These are phyloP conservation scores for Tricholoma sp. DNA, from an alignment of 768 basidiomycete species.

Conservation along the genomic window DNA sequence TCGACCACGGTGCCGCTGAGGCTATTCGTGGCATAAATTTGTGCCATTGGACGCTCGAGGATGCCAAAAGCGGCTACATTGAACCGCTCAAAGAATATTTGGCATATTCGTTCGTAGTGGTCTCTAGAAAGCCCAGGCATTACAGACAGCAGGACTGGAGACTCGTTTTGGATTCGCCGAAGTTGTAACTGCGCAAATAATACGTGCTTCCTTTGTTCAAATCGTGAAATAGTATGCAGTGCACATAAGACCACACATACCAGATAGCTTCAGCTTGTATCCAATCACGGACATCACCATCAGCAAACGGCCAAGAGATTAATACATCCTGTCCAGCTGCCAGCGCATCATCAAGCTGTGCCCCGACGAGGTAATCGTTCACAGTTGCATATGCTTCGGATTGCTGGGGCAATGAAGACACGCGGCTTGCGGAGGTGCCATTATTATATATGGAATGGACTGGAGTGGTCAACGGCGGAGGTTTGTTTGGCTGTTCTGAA, in stretches of 20 bases:
- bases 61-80: constrained; percentile 80
- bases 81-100: constrained; percentile 89
- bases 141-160: constrained; percentile 75
- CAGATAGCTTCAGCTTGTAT: constrained; percentile 85
- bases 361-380: constrained; percentile 79
- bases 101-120: constrained; percentile 69
- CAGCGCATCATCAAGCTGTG: constrained; percentile 75
- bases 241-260: constrained; percentile 37
- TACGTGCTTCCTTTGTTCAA: constrained; percentile 66
- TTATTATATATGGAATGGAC: constrained; percentile 13
- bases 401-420: constrained; percentile 42
- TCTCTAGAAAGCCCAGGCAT: constrained; percentile 58
- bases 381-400: constrained; percentile 43
- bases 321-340: constrained; percentile 66
- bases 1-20: constrained; percentile 78
- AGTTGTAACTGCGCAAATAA: constrained; percentile 72
- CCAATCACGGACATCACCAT: constrained; percentile 72
- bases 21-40: constrained; percentile 72
- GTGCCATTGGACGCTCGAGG: constrained; percentile 78
- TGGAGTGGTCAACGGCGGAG: constrained; percentile 17
- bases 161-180: constrained; percentile 82
- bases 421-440: constrained; percentile 41
- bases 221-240: background rate
- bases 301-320: constrained; percentile 79
- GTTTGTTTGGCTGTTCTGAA: constrained; percentile 25